These are phyloP conservation scores for Globisporangium splendens DNA, from an alignment of 352 stramenopile genomes.

Conservation along the genomic window DNA sequence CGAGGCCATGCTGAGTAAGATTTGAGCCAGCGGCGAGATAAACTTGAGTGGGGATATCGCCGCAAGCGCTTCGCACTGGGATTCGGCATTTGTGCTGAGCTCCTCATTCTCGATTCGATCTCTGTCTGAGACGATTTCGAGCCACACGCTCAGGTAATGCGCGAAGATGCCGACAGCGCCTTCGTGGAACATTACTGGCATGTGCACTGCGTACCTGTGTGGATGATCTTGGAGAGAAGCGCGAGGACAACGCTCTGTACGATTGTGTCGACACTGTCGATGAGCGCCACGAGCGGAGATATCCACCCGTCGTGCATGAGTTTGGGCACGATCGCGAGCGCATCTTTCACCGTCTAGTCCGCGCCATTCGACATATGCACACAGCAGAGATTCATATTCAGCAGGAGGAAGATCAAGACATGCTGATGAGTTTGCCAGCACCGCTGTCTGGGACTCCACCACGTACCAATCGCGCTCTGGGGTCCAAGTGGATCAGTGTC, in stretches of 20 bases:
- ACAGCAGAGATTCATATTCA: no score
- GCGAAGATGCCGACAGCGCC: slow-evolving; percentile 36
- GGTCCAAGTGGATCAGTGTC: slow-evolving; percentile 6
- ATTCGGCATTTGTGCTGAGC: background rate
- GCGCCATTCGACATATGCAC: no score
- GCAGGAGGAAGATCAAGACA: no score
- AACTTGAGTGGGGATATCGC: slow-evolving; percentile 11
- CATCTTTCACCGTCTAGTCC: slow-evolving; percentile 37
- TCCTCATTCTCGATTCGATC: background rate
- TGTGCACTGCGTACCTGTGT: slow-evolving; percentile 25
- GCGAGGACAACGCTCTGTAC: slow-evolving; percentile 44
- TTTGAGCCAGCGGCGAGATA: slow-evolving; percentile 9
- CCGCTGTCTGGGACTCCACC: slow-evolving; percentile 14
- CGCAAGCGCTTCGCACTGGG: slow-evolving; percentile 3
- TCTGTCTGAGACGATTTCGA: slow-evolving; percentile 5
- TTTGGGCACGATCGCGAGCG: slow-evolving; percentile 39
- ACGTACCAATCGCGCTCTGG: slow-evolving; percentile 18
- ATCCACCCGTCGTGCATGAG: slow-evolving; percentile 69
- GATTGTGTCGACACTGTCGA: slow-evolving; percentile 45
- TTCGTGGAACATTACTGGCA: slow-evolving; percentile 35
- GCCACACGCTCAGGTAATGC: slow-evolving; percentile 32
- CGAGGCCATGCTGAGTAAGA: slow-evolving; percentile 10
- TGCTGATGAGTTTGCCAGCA: no score
- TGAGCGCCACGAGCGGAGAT: slow-evolving; percentile 50
- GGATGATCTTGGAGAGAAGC: slow-evolving; percentile 47